These are phyloP conservation scores for Aspergillus udagawae DNA, from an alignment of 2,329 filamentous ascomycete species.

Conservation along the genomic window DNA sequence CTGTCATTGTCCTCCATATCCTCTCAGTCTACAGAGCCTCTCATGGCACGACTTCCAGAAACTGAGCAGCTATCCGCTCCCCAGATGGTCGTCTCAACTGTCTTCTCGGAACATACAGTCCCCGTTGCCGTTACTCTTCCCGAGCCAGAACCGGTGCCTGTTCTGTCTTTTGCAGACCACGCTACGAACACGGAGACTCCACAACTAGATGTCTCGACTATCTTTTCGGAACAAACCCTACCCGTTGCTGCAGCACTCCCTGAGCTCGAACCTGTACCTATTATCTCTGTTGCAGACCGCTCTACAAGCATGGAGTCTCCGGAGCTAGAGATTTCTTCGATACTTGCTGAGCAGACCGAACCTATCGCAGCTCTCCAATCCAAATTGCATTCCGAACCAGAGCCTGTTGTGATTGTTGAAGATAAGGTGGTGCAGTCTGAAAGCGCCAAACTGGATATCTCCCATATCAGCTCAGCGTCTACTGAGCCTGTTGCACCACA, in stretches of 20 bases:
- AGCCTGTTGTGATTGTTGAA: conserved; percentile 13
- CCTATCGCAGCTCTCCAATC: conserved; percentile 19
- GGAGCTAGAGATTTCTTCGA: conserved; percentile 25
- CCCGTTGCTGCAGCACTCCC: conserved; percentile 14
- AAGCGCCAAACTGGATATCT: conserved; percentile 24
- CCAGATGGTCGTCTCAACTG: conserved; percentile 17
- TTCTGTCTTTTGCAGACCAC: conserved; percentile 13
- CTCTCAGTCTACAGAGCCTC: conserved; percentile 25
- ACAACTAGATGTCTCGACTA: conserved; percentile 28
- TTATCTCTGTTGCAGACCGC: conserved; percentile 3
- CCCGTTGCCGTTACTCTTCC: conserved; percentile 21
- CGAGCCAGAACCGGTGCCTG: conserved; percentile 15
- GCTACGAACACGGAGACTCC: conserved; percentile 13
- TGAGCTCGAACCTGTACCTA: conserved; percentile 12
- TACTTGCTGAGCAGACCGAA: conserved; percentile 26
- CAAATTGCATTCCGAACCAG: conserved; percentile 13
- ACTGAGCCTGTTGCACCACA: conserved; percentile 32
- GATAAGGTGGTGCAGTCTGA: conserved; percentile 10
- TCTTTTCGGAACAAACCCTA: conserved; percentile 27
- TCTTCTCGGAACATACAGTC: conserved; percentile 15
- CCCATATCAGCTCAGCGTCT: conserved; percentile 22
- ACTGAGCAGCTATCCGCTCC: conserved; percentile 18
- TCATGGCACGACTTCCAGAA: conserved; percentile 17
- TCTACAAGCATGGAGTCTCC: conserved; percentile 8
- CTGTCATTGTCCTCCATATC: conserved; percentile 33